These are phyloP conservation scores for Spergularia bocconei DNA, from an alignment of 148 eudicot species.

Conservation along the genomic window DNA sequence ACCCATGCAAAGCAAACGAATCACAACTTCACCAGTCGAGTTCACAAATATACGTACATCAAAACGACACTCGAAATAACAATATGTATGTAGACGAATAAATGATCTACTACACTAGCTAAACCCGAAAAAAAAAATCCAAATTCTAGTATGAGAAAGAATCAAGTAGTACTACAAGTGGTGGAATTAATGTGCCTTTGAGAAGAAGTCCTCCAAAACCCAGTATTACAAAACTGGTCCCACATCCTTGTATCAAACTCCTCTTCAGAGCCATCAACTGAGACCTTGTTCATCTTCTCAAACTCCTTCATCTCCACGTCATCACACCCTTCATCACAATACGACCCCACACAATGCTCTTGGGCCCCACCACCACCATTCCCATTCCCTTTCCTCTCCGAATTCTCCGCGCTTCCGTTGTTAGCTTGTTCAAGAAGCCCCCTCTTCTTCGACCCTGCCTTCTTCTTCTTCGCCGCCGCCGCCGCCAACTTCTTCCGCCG, in stretches of 20 bases:
- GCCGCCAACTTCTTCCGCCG: constrained; percentile 21
- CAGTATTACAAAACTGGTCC: constrained; percentile 54
- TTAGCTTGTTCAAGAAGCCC: not conserved
- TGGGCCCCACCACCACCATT: not conserved
- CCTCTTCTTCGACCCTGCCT: constrained; percentile 26
- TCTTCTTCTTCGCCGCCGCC: constrained; percentile 7
- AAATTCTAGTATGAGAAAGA: too few species aligned
- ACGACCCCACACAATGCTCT: not conserved
- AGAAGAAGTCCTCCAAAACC: constrained; percentile 74
- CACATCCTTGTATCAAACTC: constrained; percentile 58
- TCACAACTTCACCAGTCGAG: too few species aligned
- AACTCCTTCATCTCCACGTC: constrained; percentile 29
- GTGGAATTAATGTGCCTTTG: constrained; percentile 17
- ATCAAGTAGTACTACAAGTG: too few species aligned
- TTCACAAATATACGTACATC: too few species aligned
- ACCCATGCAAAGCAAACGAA: too few species aligned
- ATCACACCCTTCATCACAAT: constrained; percentile 32
- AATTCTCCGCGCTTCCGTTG: not conserved
- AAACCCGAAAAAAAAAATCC: too few species aligned
- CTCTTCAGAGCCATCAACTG: constrained; percentile 35
- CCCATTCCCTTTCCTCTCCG: not conserved
- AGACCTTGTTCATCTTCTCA: constrained; percentile 36
- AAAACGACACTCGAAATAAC: too few species aligned
- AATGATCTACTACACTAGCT: too few species aligned
- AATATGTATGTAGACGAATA: too few species aligned